Percentiles rank a stretch among this genome's conserved stretches.
phyloP scores from a whole-genome alignment of 2,329 filamentous ascomycete genomes.

The Hysterium pulicare region DNA sequence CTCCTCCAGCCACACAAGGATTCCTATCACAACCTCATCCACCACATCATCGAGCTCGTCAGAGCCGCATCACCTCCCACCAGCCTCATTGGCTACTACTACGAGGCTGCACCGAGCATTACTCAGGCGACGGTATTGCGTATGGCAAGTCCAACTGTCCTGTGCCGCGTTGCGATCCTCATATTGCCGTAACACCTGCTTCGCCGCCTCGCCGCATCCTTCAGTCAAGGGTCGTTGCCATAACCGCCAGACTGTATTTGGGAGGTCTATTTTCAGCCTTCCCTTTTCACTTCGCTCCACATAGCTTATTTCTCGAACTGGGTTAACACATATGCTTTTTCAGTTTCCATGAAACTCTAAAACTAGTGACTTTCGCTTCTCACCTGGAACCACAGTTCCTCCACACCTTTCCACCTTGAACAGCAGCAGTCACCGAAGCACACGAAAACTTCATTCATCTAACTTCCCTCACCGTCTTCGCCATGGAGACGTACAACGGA shows the following conservation, averaged over 20 bases:
- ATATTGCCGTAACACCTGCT: neutral
- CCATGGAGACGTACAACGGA: slow-evolving; percentile 95
- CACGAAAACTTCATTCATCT: neutral
- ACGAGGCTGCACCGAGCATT: no score
- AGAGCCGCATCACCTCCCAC: no score
- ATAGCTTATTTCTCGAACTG: slow-evolving; percentile 6
- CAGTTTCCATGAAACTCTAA: slow-evolving; percentile 12
- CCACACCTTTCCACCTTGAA: slow-evolving; percentile 3
- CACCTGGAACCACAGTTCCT: neutral
- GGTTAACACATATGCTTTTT: slow-evolving; percentile 15
- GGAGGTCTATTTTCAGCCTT: slow-evolving; percentile 4
- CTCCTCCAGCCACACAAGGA: no score
- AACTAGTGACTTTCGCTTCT: neutral
- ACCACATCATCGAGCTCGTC: no score
- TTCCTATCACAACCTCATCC: no score
- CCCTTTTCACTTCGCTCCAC: neutral
- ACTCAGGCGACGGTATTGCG: no score
- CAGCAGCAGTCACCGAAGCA: no score
- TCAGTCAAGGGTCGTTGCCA: neutral
- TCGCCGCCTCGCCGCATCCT: neutral
- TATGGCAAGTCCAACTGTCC: no score
- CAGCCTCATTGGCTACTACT: no score
- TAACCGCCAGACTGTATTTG: neutral
- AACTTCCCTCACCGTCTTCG: neutral
- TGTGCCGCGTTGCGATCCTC: neutral